phyloP scores from a whole-genome alignment of 2,329 filamentous ascomycete species.

The Aspergillus phoenicis region DNA sequence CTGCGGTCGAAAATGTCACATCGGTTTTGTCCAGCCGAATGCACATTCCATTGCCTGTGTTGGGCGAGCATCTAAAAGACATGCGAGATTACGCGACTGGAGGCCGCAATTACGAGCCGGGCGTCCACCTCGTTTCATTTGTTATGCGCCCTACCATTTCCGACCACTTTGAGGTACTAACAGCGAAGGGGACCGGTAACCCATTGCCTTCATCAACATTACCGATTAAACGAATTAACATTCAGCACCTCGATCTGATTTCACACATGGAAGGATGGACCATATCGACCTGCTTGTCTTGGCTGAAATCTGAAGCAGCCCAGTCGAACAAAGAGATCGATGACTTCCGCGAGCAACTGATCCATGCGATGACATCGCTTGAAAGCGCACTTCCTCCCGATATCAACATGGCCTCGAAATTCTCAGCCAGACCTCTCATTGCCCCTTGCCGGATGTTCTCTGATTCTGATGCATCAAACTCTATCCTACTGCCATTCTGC shows the following conservation, averaged over 20 bases:
- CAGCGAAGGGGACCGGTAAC: conserved; percentile 58
- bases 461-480: conserved; percentile 43
- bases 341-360: conserved; percentile 51
- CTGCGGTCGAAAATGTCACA: conserved; percentile 67
- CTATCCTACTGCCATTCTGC: conserved; percentile 56
- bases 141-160: conserved; percentile 52
- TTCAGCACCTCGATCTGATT: conserved; percentile 59
- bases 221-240: conserved; percentile 55
- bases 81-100: conserved; percentile 61
- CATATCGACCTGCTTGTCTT: conserved; percentile 39
- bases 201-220: conserved; percentile 63
- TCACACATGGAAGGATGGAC: conserved; percentile 46
- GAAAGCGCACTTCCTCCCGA: conserved; percentile 47
- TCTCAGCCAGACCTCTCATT: conserved; percentile 41
- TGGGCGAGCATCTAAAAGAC: conserved; percentile 62
- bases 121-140: conserved; percentile 48
- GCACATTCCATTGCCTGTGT: conserved; percentile 67
- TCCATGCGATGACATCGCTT: conserved; percentile 41
- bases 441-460: conserved; percentile 36
- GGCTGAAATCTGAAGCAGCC: conserved; percentile 33
- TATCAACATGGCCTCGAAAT: conserved; percentile 36
- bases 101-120: conserved; percentile 34
- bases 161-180: conserved; percentile 66
- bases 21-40: conserved; percentile 70
- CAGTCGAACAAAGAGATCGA: conserved; percentile 29